Evolutionary conservation across 2,329 filamentous ascomycete genomes (phyloP).

Genomic region (Xylaria arbuscula): DNA sequence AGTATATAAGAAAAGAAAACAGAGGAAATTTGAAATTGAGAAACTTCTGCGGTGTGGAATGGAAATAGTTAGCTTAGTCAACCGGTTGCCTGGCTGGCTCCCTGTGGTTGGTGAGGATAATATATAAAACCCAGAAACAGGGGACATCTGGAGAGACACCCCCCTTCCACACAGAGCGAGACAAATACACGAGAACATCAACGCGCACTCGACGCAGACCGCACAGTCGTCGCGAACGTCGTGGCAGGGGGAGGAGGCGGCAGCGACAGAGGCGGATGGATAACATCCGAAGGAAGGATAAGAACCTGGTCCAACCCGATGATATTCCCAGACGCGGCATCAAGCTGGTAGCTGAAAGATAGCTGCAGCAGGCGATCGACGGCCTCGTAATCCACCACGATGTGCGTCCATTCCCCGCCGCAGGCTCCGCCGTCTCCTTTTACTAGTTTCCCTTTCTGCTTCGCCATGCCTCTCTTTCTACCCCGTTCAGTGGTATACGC

Average conservation of each 20-base stretch:
- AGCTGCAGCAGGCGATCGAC: conserved; percentile 42
- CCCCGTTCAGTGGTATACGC: background rate
- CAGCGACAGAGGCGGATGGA: background rate
- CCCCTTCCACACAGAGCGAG: too few relatives aligned
- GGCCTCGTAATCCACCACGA: conserved; percentile 62
- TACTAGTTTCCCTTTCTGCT: background rate
- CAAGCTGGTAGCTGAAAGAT: conserved; percentile 41
- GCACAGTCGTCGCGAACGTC: conserved; percentile 22
- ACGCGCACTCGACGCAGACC: background rate
- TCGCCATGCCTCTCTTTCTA: background rate
- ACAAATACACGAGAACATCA: background rate
- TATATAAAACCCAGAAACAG: background rate
- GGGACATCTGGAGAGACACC: background rate
- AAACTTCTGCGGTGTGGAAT: too few relatives aligned
- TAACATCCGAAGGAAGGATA: conserved; percentile 19
- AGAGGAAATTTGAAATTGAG: background rate
- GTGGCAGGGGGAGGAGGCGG: conserved; percentile 7
- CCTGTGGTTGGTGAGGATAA: too few relatives aligned
- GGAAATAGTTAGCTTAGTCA: too few relatives aligned
- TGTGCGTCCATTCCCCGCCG: conserved; percentile 44
- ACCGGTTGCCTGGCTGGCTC: too few relatives aligned
- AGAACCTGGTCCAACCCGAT: conserved; percentile 43
- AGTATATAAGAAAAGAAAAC: background rate
- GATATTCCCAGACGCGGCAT: conserved; percentile 33
- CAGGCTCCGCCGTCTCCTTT: background rate